Conservation (phyloP, 306 rosid species). For the Senna siamea region DNA sequence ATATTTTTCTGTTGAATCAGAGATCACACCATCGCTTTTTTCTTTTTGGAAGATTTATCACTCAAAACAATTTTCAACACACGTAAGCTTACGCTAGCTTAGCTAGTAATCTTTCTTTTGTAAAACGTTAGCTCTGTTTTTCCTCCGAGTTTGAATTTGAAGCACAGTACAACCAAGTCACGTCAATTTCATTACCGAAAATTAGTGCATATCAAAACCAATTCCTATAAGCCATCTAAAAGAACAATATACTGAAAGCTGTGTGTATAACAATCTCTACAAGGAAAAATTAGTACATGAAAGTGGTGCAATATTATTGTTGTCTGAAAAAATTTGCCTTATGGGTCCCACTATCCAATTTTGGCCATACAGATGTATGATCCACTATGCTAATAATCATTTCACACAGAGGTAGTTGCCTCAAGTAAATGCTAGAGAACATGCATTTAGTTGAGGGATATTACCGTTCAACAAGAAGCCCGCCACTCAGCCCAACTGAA, state of each 20-base stretch:
- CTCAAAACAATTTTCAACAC: background rate
- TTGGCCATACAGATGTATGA: slow-evolving; percentile 6
- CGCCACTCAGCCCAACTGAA: background rate
- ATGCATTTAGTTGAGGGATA: slow-evolving; percentile 2
- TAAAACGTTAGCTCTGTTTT: background rate
- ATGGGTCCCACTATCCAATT: background rate
- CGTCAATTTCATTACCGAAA: background rate
- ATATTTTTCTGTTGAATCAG: background rate
- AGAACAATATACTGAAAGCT: background rate
- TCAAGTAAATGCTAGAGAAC: background rate
- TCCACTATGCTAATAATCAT: background rate
- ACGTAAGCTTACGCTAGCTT: background rate
- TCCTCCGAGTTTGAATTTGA: background rate
- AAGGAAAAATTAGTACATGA: background rate
- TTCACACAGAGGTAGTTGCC: slow-evolving; percentile 12
- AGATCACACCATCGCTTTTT: background rate
- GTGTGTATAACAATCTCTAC: background rate
- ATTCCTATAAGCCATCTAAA: background rate
- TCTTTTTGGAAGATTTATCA: slow-evolving; percentile 3
- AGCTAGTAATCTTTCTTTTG: background rate
- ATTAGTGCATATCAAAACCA: background rate
- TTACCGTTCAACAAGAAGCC: slow-evolving; percentile 9
- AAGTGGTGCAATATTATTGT: background rate
- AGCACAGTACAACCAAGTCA: background rate
- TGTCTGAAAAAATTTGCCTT: background rate